Percentiles rank a stretch among this genome's conserved stretches.
phyloP scores from a whole-genome alignment of 768 basidiomycete genomes.

The Lactarius deliciosus region DNA sequence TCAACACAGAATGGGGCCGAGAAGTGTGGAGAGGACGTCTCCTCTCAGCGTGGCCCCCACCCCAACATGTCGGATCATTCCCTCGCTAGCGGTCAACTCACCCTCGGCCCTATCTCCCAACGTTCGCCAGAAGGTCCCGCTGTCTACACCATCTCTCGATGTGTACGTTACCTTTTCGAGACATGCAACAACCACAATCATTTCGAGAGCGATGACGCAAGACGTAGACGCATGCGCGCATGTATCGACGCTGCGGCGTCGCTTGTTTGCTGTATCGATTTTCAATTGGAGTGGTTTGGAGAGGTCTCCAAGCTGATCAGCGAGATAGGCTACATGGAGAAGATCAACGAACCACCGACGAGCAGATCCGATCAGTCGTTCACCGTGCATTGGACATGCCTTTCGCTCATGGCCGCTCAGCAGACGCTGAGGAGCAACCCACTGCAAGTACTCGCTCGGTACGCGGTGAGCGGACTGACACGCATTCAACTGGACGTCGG shows the following conservation, averaged over 20 bases:
- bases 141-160: neutral
- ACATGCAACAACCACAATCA: neutral
- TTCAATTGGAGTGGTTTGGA: neutral
- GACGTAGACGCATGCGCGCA: neutral
- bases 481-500: neutral
- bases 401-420: conserved; percentile 5
- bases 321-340: neutral
- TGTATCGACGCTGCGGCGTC: conserved; percentile 6
- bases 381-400: conserved; percentile 9
- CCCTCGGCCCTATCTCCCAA: too few relatives aligned
- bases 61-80: neutral
- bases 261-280: neutral
- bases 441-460: neutral
- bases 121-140: neutral
- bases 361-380: neutral
- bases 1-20: conserved; percentile 1
- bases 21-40: conserved; percentile 2
- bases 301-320: neutral
- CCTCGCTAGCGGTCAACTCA: neutral
- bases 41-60: neutral
- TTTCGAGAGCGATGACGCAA: neutral
- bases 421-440: neutral
- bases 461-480: conserved; percentile 1
- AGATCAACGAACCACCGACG: too few relatives aligned
- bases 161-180: neutral